Conservation (phyloP, 1,139 yeast species). For the Hansenula lynferdii region DNA sequence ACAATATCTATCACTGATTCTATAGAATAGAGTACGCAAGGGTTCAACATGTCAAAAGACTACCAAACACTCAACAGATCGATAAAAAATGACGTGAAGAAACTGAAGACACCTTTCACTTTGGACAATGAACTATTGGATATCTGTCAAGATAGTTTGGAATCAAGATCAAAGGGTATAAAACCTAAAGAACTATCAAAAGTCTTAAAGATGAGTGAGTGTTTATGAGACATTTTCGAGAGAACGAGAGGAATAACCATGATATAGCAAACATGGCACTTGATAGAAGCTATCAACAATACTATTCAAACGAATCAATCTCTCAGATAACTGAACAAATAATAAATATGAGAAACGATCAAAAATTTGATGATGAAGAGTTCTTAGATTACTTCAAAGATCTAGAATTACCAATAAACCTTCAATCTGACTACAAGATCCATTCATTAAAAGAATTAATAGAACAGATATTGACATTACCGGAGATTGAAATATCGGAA, state of each 20-base stretch:
- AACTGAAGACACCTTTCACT: neutral
- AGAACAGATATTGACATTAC: conserved; percentile 13
- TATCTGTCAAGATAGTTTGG: neutral
- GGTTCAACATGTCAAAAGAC: neutral
- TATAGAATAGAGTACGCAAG: neutral
- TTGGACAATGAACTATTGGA: neutral
- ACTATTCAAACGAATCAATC: conserved; percentile 18
- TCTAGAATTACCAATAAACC: conserved; percentile 11
- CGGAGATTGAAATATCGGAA: conserved; percentile 5
- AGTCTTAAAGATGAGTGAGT: neutral
- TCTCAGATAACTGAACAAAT: conserved; percentile 18
- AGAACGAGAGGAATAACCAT: neutral
- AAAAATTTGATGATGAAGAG: conserved; percentile 4
- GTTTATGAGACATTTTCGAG: neutral
- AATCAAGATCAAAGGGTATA: neutral
- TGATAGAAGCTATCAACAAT: conserved; percentile 5
- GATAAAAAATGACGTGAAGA: neutral
- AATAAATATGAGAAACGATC: conserved; percentile 10
- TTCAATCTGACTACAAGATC: conserved; percentile 13
- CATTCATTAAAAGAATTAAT: conserved; percentile 15
- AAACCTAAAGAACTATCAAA: neutral
- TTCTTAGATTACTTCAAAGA: conserved; percentile 5
- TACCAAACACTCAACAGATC: neutral
- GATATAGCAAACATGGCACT: conserved; percentile 12
- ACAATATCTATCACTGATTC: no score